These are phyloP conservation scores for Pythium myriotylum DNA, from an alignment of 352 stramenopile genomes.

Conservation along the genomic window DNA sequence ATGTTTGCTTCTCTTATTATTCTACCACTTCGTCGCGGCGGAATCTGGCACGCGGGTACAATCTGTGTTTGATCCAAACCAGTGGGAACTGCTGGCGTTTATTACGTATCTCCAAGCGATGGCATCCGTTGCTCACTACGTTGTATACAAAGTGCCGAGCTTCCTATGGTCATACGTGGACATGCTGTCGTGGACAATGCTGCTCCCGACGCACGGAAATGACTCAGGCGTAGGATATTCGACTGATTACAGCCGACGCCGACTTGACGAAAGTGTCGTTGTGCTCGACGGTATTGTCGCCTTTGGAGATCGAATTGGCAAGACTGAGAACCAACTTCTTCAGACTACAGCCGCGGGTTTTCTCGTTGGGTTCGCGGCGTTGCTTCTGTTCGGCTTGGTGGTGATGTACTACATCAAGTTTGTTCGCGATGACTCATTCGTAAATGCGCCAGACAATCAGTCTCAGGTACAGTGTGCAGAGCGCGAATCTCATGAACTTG, in stretches of 20 bases:
- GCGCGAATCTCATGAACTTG: background rate
- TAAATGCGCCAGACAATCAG: background rate
- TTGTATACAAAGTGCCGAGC: slow-evolving; percentile 21
- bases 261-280: slow-evolving; percentile 7
- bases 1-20: slow-evolving; percentile 9
- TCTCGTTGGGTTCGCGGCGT: slow-evolving; percentile 6
- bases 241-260: background rate
- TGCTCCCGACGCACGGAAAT: slow-evolving; percentile 24
- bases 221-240: slow-evolving; percentile 5
- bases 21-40: slow-evolving; percentile 22
- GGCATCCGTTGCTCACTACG: slow-evolving; percentile 17
- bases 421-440: slow-evolving; percentile 9
- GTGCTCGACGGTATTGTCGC: slow-evolving; percentile 22
- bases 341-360: slow-evolving; percentile 12
- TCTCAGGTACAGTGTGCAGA: background rate
- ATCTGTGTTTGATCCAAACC: slow-evolving; percentile 22
- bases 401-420: slow-evolving; percentile 13
- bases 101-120: slow-evolving; percentile 19
- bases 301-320: slow-evolving; percentile 28
- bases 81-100: slow-evolving; percentile 34
- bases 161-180: slow-evolving; percentile 26
- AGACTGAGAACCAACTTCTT: slow-evolving; percentile 23
- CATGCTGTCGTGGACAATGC: slow-evolving; percentile 31
- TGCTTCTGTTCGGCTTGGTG: background rate
- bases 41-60: slow-evolving; percentile 3